Percentiles rank a stretch among this genome's conserved stretches.
Evolutionary conservation across 1,284 basidiomycete species (phyloP).

Genomic region (Tilletiaria anomala): DNA sequence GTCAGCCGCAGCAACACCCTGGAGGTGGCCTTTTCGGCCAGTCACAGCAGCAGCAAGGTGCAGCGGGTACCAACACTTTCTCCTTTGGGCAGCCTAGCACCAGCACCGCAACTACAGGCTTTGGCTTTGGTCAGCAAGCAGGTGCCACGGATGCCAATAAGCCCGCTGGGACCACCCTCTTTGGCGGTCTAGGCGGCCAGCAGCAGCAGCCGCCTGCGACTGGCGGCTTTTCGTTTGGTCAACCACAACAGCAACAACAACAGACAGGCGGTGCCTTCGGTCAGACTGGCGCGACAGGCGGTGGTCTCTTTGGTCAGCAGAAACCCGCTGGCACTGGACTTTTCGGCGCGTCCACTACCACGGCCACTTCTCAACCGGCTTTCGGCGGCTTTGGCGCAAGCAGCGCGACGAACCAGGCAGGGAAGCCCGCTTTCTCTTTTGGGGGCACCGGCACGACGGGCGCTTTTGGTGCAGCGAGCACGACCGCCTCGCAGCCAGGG

Average conservation of each 20-base stretch:
- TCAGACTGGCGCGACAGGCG: constrained; percentile 10
- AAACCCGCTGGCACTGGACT: constrained; percentile 22
- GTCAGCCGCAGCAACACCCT: background rate
- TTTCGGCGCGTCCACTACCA: constrained; percentile 7
- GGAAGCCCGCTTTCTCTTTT: constrained; percentile 32
- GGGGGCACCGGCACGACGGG: constrained; percentile 15
- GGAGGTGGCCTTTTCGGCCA: constrained; percentile 4
- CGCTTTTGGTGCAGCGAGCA: background rate
- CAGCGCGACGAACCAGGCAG: constrained; percentile 5
- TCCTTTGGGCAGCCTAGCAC: constrained; percentile 28
- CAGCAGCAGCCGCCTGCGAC: constrained; percentile 32
- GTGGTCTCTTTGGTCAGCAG: constrained; percentile 27
- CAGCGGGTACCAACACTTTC: too few relatives aligned
- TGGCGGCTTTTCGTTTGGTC: constrained; percentile 22
- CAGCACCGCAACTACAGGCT: constrained; percentile 21
- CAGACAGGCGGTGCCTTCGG: constrained; percentile 14
- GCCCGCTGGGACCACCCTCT: background rate
- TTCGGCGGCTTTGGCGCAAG: constrained; percentile 26
- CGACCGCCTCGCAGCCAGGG: constrained; percentile 13
- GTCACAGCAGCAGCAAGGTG: constrained; percentile 7
- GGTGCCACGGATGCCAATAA: constrained; percentile 4
- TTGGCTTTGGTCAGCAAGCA: constrained; percentile 25
- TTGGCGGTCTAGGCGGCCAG: background rate
- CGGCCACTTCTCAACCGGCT: constrained; percentile 16
- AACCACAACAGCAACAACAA: constrained; percentile 20